These are phyloP conservation scores for Fusarium scirpi DNA, from an alignment of 2,329 filamentous ascomycete genomes.

Conservation along the genomic window DNA sequence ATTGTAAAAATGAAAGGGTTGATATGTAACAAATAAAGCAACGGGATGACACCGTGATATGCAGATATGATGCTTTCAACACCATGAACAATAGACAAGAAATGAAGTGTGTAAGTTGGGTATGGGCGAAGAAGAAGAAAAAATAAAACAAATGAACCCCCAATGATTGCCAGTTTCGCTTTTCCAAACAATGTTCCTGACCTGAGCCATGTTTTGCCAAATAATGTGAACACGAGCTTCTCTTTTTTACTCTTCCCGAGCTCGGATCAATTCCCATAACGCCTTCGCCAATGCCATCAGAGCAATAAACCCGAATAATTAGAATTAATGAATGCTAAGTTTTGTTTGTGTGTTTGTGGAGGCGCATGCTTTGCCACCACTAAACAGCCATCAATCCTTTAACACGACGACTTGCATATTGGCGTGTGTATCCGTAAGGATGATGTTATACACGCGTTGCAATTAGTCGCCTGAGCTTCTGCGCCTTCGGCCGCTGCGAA, in stretches of 20 bases:
- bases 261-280: constrained; percentile 18
- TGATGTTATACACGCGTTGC: constrained; percentile 3
- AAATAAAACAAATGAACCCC: neutral
- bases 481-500: constrained; percentile 65
- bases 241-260: constrained; percentile 16
- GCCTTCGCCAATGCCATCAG: constrained; percentile 41
- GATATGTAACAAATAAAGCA: constrained; percentile 20
- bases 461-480: constrained; percentile 55
- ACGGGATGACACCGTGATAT: constrained; percentile 21
- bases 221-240: constrained; percentile 10
- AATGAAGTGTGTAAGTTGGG: constrained; percentile 24
- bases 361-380: constrained; percentile 28
- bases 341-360: constrained; percentile 6
- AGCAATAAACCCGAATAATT: constrained; percentile 20
- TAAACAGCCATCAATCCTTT: neutral
- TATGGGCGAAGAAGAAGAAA: constrained; percentile 6
- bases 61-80: constrained; percentile 15
- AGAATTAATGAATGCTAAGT: constrained; percentile 39
- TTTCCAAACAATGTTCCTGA: constrained; percentile 18
- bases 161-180: constrained; percentile 14
- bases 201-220: constrained; percentile 12
- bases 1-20: constrained; percentile 36
- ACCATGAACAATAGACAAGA: constrained; percentile 23
- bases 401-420: constrained; percentile 16
- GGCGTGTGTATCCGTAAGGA: neutral